Percentiles rank a stretch among this genome's conserved stretches.
phyloP scores from a whole-genome alignment of 371 early-diverging fungal species.

The Nematocida minor region DNA sequence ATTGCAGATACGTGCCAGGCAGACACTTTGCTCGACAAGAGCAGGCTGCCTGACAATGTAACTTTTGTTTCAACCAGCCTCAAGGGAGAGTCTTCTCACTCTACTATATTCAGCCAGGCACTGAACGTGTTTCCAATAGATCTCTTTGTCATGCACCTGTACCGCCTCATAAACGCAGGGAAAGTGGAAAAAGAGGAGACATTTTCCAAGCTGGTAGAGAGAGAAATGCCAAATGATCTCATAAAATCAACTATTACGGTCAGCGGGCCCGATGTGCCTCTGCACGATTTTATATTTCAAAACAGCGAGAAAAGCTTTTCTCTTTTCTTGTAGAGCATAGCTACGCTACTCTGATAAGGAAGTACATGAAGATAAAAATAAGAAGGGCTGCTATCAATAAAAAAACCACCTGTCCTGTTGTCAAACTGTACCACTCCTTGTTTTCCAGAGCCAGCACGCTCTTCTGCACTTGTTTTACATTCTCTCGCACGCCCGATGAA shows the following conservation, averaged over 20 bases:
- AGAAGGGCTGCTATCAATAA: constrained; percentile 11
- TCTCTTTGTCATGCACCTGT: constrained; percentile 18
- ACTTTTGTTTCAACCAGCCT: constrained; percentile 52
- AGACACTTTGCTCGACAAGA: constrained; percentile 52
- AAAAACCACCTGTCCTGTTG: not conserved
- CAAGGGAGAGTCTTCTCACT: constrained; percentile 54
- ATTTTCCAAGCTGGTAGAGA: not conserved
- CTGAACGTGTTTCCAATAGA: constrained; percentile 48
- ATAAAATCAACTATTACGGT: constrained; percentile 37
- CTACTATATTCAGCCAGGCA: constrained; percentile 19
- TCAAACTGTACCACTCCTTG: constrained; percentile 23
- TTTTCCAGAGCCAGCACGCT: not conserved
- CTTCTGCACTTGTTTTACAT: constrained; percentile 34
- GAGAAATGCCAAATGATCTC: not conserved
- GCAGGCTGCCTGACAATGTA: constrained; percentile 51
- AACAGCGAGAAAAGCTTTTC: too few relatives aligned
- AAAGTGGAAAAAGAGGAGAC: not conserved
- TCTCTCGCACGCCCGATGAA: constrained; percentile 12
- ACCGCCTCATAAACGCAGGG: not conserved
- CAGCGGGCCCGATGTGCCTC: not conserved
- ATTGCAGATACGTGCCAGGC: constrained; percentile 65
- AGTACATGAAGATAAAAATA: constrained; percentile 34
- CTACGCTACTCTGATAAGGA: constrained; percentile 1
- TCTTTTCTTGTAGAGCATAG: too few relatives aligned
- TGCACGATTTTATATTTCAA: constrained; percentile 26